Base-by-base conservation (phyloP, 805 yeast species). In the Wickerhamiella allomyrinae region DNA sequence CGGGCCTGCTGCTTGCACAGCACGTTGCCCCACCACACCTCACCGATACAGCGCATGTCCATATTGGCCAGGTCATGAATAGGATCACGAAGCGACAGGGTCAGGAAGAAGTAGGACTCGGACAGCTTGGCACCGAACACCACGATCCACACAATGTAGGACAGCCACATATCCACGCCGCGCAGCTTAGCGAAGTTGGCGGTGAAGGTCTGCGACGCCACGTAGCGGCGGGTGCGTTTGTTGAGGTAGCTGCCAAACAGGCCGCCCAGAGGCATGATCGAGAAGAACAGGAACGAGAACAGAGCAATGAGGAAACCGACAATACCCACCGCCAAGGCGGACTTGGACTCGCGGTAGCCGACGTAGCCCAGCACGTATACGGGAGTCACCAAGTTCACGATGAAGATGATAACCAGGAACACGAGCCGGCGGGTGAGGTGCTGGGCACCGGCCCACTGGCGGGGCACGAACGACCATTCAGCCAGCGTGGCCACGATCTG, bases 361-460 rank as follows among this genome's bases (percentile, higher is more conserved):
- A 85, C 81, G 66, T 80, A 82, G 51, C 79, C 79, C 62, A 85
- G 84, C 31, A 87, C 78, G 58, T 83, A 91, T 43, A 84, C 76
- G 24, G 84, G 76, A 29, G 97, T 94, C 52, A 79, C 93, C 58
- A 89, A 68, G 64, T 89, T 91, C 48, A 78, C 55, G 41, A 67
- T 69, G 44, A 86, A 68, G 51, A 86, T 74, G 41, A 74, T 50
- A 42, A 79, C 51, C 60, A 89, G 64, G 59, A 87, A 80, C 69
- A 78, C 59, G 55, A 91, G 70, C 61, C 98, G 79, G 66, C 95
- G 84, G 29, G 85, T 68, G 59, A 91, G 73, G 62, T 83, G 95
- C 68, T 89, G 97, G 62, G 97, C 96, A 65, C 99, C 98, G 27
- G 97, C 94, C 97, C 97, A 91, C 54, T 79, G 76, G 66, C 97